Conservation (phyloP, 2,329 filamentous ascomycete genomes). For the Pseudogymnoascus sp. region DNA sequence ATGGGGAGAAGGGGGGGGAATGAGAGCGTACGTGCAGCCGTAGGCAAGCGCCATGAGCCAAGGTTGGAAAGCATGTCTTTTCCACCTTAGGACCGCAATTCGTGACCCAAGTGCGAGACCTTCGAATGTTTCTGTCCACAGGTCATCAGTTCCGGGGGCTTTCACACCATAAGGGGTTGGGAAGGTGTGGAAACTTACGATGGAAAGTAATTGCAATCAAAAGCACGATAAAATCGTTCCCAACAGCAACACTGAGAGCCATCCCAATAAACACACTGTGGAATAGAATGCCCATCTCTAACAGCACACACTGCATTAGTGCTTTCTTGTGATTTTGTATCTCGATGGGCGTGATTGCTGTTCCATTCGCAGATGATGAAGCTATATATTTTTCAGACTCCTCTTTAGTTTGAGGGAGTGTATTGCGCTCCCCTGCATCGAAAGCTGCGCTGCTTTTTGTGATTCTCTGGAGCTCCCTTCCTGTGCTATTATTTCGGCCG, state of each 20-base stretch:
- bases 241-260: constrained; percentile 61
- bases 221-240: constrained; percentile 57
- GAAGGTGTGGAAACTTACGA: constrained; percentile 34
- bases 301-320: constrained; percentile 65
- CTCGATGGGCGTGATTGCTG: constrained; percentile 25
- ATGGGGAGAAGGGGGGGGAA: neutral
- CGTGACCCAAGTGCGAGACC: constrained; percentile 65
- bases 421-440: constrained; percentile 59
- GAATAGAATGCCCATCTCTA: constrained; percentile 74
- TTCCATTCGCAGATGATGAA: constrained; percentile 17
- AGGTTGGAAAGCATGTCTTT: neutral
- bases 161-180: constrained; percentile 46
- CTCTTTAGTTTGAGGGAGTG: constrained; percentile 51
- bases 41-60: constrained; percentile 16
- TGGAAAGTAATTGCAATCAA: constrained; percentile 67
- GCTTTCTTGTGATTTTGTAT: constrained; percentile 51
- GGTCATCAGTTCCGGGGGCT: constrained; percentile 21
- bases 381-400: constrained; percentile 30
- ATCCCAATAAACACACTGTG: constrained; percentile 73
- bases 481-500: constrained; percentile 14
- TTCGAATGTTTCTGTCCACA: constrained; percentile 33
- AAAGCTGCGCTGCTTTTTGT: constrained; percentile 55
- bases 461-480: constrained; percentile 17
- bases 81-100: constrained; percentile 47
- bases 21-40: constrained; percentile 5